These are phyloP conservation scores for Friedmanniomyces endolithicus DNA, from an alignment of 495 filamentous ascomycete genomes.

Conservation along the genomic window DNA sequence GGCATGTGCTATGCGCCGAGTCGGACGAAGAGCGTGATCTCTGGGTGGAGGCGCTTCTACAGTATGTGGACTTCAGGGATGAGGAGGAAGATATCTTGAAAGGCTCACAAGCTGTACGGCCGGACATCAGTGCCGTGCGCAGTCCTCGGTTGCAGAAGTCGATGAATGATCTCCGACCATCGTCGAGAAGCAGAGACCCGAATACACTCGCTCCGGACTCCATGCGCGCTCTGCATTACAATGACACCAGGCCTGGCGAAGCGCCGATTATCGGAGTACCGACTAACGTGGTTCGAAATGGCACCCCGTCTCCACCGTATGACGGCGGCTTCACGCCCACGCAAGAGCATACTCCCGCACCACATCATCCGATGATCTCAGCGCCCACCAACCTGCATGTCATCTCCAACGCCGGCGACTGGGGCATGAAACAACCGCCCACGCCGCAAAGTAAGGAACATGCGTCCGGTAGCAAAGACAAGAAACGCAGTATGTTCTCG, in stretches of 20 bases:
- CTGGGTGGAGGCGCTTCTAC: constrained; percentile 82
- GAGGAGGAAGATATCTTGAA: constrained; percentile 12
- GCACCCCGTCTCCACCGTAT: constrained; percentile 34
- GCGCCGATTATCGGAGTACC: constrained; percentile 46
- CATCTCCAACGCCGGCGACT: constrained; percentile 74
- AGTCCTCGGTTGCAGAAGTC: constrained; percentile 18
- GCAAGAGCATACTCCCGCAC: constrained; percentile 3
- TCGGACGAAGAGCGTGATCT: constrained; percentile 84
- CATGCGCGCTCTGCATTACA: constrained; percentile 73
- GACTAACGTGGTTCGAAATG: constrained; percentile 21
- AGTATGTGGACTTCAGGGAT: constrained; percentile 69
- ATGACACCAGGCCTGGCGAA: constrained; percentile 63
- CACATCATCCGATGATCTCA: constrained; percentile 48
- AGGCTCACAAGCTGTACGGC: constrained; percentile 3
- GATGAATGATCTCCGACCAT: constrained; percentile 11
- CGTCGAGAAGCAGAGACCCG: constrained; percentile 4
- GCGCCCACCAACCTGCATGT: constrained; percentile 72
- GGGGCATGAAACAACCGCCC: constrained; percentile 59
- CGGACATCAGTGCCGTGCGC: constrained; percentile 8
- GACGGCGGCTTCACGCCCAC: constrained; percentile 12
- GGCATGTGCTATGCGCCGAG: constrained; percentile 90
- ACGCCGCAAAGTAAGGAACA: constrained; percentile 47
- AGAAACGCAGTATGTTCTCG: constrained; percentile 85
- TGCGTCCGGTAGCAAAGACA: constrained; percentile 40
- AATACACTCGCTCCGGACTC: constrained; percentile 30